These are phyloP conservation scores for Cutaneotrichosporon sp. DNA, from an alignment of 1,284 basidiomycete species.

Conservation along the genomic window DNA sequence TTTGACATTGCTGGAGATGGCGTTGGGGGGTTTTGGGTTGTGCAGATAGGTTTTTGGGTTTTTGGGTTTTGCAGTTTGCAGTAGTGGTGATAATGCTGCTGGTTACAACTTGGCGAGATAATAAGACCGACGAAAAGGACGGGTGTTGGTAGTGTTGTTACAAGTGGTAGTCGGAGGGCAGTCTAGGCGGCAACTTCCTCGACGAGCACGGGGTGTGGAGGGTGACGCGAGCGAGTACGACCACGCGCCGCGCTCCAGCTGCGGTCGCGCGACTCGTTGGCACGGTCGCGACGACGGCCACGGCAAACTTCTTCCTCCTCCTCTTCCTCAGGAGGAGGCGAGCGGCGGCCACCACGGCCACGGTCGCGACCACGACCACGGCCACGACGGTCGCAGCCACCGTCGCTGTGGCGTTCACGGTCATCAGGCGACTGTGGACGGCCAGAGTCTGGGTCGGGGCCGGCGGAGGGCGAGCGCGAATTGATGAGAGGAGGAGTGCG, in stretches of 20 bases:
- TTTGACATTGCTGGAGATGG: neutral
- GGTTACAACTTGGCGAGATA: no score
- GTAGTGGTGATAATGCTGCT: no score
- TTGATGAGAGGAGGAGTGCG: slow-evolving; percentile 6
- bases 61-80: no score
- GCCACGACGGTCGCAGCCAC: slow-evolving; percentile 1
- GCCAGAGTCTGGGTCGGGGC: neutral
- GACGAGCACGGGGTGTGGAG: slow-evolving; percentile 1
- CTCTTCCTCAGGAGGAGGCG: neutral
- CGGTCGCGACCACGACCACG: slow-evolving; percentile 9
- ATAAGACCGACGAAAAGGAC: no score
- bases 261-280: slow-evolving; percentile 15
- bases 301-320: slow-evolving; percentile 7
- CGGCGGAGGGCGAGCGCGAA: slow-evolving; percentile 11
- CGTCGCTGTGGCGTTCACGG: slow-evolving; percentile 9
- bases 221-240: slow-evolving; percentile 9
- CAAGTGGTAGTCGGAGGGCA: neutral
- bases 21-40: neutral
- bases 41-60: neutral
- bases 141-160: no score
- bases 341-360: neutral
- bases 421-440: slow-evolving; percentile 19
- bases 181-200: neutral
- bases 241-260: slow-evolving; percentile 16
- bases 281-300: slow-evolving; percentile 17